Base-by-base conservation (phyloP, 2,329 filamentous ascomycete species). In the Dactylonectria macrodidyma region DNA sequence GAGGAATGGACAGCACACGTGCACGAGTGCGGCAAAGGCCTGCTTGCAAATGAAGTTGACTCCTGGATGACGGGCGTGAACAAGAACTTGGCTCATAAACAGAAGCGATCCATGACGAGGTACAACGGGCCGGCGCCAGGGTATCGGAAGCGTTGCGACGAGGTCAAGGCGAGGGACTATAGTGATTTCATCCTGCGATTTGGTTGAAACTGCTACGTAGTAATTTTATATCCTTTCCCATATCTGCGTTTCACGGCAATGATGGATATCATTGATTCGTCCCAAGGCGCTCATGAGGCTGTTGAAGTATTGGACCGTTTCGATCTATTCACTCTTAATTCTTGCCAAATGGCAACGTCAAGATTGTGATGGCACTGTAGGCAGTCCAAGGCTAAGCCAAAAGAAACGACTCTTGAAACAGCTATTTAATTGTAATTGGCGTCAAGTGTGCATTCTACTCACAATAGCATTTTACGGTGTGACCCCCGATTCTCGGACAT, bases 21-120 rank as follows among this genome's bases (percentile, higher is more conserved):
- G 2, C 75, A 82, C 26, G 79, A 84, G 3, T 85, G 83, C 59
- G 81, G 82, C 0, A 75, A 82, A 41, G 85, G 85, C 0, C 65
- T 84, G 10, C 70, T 88, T 30, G 78, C 81, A 0, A 74, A 74
- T 24, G 72, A 74, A 9, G 72, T 74, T 0, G 85, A 88, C 67
- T 83, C 81, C 1, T 88, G 86, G 86, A 87, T 88, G 85, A 88
- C 85, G 2, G 86, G 86, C 0, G 83, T 88, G 2, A 88, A 88
- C 69, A 85, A 80, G 69, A 87, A 88, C 65, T 72, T 87, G 46
- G 76, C 78, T 16, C 77, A 81, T 44, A 86, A 86, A 77, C 79
- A 83, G 70, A 82, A 81, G 67, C 78, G 85, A 52, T 83, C 78
- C 9, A 79, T 88, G 69, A 82, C 82, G 3, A 76, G 85, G 52